phyloP scores from a whole-genome alignment of 495 filamentous ascomycete species.

The Xylaria longipes region DNA sequence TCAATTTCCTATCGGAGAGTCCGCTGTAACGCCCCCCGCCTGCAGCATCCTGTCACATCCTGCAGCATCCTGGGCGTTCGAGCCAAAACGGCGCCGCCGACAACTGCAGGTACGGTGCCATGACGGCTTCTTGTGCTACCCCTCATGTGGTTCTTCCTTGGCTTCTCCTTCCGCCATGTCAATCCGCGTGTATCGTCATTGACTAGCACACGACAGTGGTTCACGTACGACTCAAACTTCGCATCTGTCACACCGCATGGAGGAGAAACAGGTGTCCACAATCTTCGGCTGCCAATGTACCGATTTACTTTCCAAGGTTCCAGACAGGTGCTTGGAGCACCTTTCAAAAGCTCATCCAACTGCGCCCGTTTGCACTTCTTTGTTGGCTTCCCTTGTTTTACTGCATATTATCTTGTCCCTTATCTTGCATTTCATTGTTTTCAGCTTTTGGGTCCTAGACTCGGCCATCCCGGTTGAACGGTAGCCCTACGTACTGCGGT shows the following conservation, averaged over 20 bases:
- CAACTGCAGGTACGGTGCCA: conserved; percentile 21
- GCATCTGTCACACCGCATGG: conserved; percentile 7
- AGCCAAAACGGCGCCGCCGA: conserved; percentile 19
- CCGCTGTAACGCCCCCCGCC: conserved; percentile 21
- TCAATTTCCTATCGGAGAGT: conserved; percentile 22
- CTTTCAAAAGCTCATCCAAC: not conserved
- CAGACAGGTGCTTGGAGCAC: not conserved
- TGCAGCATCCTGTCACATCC: conserved; percentile 6
- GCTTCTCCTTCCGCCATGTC: not conserved
- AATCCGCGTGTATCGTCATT: not conserved
- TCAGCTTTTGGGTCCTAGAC: not conserved
- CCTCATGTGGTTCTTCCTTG: conserved; percentile 5
- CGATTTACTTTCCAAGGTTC: not conserved
- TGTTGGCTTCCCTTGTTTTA: not conserved
- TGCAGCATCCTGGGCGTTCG: not conserved
- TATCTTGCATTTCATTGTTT: not conserved
- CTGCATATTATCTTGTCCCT: not conserved
- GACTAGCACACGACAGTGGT: not conserved
- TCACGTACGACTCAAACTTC: not conserved
- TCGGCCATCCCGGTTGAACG: conserved; percentile 1
- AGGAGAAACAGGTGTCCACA: not conserved
- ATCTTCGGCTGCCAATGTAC: not conserved
- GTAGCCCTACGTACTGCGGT: conserved; percentile 4
- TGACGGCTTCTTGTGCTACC: conserved; percentile 8
- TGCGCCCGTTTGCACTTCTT: not conserved